phyloP scores from a whole-genome alignment of 148 eudicot species.

The Chenopodium berlandieri region DNA sequence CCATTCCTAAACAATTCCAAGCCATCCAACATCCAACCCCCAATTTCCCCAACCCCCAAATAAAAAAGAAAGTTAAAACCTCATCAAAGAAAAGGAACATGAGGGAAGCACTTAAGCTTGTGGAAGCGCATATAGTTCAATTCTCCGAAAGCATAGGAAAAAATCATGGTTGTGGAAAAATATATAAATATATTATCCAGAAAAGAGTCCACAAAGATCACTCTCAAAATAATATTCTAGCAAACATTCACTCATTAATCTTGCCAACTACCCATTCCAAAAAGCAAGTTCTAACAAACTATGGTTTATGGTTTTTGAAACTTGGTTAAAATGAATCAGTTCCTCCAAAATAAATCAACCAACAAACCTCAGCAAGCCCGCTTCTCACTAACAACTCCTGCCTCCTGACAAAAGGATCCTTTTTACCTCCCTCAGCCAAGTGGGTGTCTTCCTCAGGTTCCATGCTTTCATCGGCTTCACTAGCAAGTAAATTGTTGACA shows the following conservation, averaged over 20 bases:
- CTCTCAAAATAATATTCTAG: neutral
- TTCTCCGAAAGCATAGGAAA: neutral
- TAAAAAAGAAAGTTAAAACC: no score
- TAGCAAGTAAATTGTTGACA: slow-evolving; percentile 28
- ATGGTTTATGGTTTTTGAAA: neutral
- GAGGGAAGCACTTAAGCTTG: no score
- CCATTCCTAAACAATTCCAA: neutral
- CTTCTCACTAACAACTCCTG: slow-evolving; percentile 77
- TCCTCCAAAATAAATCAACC: neutral
- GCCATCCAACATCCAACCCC: neutral
- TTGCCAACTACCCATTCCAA: neutral
- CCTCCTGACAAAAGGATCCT: slow-evolving; percentile 75
- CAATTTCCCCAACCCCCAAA: neutral
- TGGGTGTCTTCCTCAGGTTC: slow-evolving; percentile 26
- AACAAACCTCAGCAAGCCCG: slow-evolving; percentile 96
- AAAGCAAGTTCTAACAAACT: neutral
- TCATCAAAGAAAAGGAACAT: neutral
- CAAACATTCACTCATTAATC: neutral
- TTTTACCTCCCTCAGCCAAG: slow-evolving; percentile 72
- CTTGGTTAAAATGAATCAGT: neutral
- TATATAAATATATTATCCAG: neutral
- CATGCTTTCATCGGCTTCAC: slow-evolving; percentile 29
- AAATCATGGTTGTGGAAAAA: neutral
- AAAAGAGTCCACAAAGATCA: neutral
- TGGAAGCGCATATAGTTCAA: no score